Base-by-base conservation (phyloP, 768 basidiomycete genomes). In the Pleurotus sapidus region DNA sequence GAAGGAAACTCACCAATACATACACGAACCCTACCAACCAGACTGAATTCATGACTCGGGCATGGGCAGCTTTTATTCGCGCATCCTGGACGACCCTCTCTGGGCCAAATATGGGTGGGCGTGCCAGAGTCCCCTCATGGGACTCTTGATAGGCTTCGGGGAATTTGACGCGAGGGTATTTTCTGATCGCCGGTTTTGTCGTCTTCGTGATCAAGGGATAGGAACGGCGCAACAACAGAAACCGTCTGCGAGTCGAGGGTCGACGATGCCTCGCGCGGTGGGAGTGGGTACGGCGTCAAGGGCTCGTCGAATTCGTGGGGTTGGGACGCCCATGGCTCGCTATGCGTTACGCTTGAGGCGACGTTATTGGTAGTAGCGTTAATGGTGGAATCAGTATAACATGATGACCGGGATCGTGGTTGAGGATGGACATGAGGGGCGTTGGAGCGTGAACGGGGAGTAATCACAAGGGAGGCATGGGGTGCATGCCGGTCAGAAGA, bases 61-160 rank as follows among this genome's bases (percentile, higher is more conserved):
- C 57, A 58, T 75, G 75, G 34, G 68, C 67, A 8, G 61, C 68
- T 40, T 66, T 64, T 42, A 77, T 73, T 39, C 69, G 63, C 48
- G 71, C 73, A 55, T 77, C 76, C 45, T 68, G 62, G 39, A 77
- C 70, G 38, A 71, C 68, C 38, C 64, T 63, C 60, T 74, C 73
- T 5, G 74, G 74, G n/a, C 76, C 76, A 58, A 76, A 76, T n/a
- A 76, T 59, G 12, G 70, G 69, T 8, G 73, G 69, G 6, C 71
- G 67, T 20, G 46, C 38, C 42, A 66, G 62, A 9, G 18, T 51
- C 63, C 57, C 15, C 60, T 64, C 45, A 34, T 34, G 24, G 47
- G 30, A 34, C 30, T 34, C 30, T 9, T 8, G 30, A 34, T 34
- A 34, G 30, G 11, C 30, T 34, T 34, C 30, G 30, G 8, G 30